These are phyloP conservation scores for Beverwykella pulmonaria DNA, from an alignment of 495 filamentous ascomycete genomes.

Conservation along the genomic window DNA sequence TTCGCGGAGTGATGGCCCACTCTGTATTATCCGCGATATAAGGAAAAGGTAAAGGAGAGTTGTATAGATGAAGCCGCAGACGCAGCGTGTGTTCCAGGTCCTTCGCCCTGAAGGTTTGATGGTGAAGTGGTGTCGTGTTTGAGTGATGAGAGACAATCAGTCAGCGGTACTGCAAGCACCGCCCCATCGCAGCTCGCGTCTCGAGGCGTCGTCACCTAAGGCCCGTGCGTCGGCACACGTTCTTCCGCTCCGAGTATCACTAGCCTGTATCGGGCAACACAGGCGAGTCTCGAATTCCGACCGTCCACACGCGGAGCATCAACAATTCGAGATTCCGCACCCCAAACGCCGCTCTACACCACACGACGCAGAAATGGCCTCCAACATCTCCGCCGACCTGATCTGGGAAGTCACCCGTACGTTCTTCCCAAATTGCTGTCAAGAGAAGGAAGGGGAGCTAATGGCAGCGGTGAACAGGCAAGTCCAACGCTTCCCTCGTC, in stretches of 20 bases:
- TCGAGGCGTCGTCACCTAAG: constrained; percentile 6
- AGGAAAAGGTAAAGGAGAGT: neutral
- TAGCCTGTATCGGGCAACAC: constrained; percentile 1
- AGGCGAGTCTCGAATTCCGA: constrained; percentile 18
- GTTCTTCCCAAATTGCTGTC: constrained; percentile 43
- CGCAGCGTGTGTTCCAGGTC: neutral
- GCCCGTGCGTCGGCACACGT: neutral
- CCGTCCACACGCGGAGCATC: neutral
- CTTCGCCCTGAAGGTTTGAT: neutral
- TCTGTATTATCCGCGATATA: neutral
- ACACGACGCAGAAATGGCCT: constrained; percentile 33
- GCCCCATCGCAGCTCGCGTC: neutral
- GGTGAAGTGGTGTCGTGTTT: neutral
- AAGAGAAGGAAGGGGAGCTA: neutral
- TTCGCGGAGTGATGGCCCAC: neutral
- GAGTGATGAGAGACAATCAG: neutral
- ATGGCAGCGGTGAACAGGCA: constrained; percentile 55
- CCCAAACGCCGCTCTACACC: neutral
- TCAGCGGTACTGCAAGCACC: neutral
- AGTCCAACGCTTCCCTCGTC: constrained; percentile 81
- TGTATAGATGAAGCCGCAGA: neutral
- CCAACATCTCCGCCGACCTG: constrained; percentile 77
- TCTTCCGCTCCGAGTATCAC: neutral
- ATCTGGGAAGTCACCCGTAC: constrained; percentile 89
- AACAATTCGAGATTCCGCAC: neutral